Evolutionary conservation across 2,329 filamentous ascomycete genomes (phyloP), one percentile per base, ranked within the genome.

Genomic region (Ophiocordyceps camponoti-leonardi): DNA sequence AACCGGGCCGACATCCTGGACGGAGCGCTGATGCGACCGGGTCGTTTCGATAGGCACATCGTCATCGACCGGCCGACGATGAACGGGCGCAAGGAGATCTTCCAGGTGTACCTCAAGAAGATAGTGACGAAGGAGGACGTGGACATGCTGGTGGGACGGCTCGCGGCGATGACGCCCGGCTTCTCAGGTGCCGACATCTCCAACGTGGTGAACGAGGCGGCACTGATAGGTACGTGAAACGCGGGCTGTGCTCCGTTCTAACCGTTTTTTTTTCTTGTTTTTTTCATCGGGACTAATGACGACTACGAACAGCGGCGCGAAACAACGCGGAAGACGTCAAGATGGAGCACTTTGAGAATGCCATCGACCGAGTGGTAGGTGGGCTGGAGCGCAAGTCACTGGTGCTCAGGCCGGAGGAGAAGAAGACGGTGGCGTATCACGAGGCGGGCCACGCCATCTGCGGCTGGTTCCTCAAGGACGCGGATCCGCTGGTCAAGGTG

Each of bases 151-250:
- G 82, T 86, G 53, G 92, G 92, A 49, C 81, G 92, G 55, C 75
- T 98, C 43, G 81, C 92, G 46, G 90, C 92, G 41, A 70, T 98
- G 53, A 98, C 92, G 4, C 92, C 92, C 46, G 92, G 92, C 30
- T 98, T 98, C 65, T 90, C 90, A 46, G 92, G 92, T 65, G 92
- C 92, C 43, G 92, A 98, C 61, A 98, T 98, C 64, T 87, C 92
- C 59, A 98, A 98, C 64, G 94, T 88, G 60, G 87, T 94, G 55
- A 98, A 98, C 59, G 92, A 98, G 69, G 92, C 92, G 52, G 92
- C 92, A 46, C 70, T 98, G 42, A 90, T 96, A 60, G 92, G 87
- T 94, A 75, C 61, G 82, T 67, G 28, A 19, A 66, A 8, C n/a
- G 18, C 35, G n/a, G 18, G 6, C 4, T 2, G 14, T 37, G 33